These are phyloP conservation scores for Citrus australasica DNA, from an alignment of 345 rosid species.

Conservation along the genomic window DNA sequence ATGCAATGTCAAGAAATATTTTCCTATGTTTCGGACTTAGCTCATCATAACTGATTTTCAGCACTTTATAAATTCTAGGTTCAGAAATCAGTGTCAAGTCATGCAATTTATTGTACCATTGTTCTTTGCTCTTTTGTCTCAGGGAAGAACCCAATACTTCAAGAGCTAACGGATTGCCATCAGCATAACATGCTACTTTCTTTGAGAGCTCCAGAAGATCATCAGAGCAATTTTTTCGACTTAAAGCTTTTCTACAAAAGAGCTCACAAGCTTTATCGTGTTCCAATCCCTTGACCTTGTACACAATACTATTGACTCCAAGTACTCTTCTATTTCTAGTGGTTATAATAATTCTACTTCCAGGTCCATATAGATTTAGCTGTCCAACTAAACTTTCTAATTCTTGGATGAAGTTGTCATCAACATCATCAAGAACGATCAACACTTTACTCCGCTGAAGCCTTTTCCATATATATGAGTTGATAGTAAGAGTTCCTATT, in stretches of 20 bases:
- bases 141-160: constrained; percentile 2
- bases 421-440: constrained; percentile 1
- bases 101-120: neutral
- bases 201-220: neutral
- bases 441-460: neutral
- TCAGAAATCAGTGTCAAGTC: neutral
- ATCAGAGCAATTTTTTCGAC: neutral
- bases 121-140: neutral
- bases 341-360: constrained; percentile 9
- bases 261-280: constrained; percentile 8
- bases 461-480: neutral
- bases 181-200: neutral
- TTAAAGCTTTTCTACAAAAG: neutral
- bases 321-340: constrained; percentile 1
- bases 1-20: constrained; percentile 46
- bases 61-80: neutral
- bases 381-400: neutral
- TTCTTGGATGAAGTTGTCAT: neutral
- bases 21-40: constrained; percentile 5
- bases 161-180: constrained; percentile 20
- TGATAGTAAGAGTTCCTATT: neutral
- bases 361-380: neutral
- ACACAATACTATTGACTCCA: neutral
- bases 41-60: constrained; percentile 19
- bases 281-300: constrained; percentile 1